Base-by-base conservation (phyloP, 2,329 filamentous ascomycete species). In the Aureobasidium sp. region DNA sequence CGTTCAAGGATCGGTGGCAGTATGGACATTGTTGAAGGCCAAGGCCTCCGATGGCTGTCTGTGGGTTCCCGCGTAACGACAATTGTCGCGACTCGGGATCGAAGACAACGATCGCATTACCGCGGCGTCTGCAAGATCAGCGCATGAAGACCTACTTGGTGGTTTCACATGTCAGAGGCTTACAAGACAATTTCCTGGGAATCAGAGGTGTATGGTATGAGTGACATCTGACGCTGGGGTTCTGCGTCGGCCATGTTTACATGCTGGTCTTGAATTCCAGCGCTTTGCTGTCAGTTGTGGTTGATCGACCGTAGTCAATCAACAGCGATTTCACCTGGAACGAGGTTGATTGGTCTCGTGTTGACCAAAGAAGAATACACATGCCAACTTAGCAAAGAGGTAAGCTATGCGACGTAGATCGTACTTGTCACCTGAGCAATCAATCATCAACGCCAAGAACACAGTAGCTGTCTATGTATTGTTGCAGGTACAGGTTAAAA, bases 51-150 rank as follows among this genome's bases (percentile, higher is more conserved):
- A 92, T 70, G 34, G 76, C 78, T 64, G 81, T 75, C 63, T 75
- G 75, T 26, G 82, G 78, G 39, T 82, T 79, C 68, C 82, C 86
- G 65, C 89, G 87, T 57, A 97, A 88, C 68, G 91, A 90, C 66
- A 99, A 85, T 69, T 92, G 89, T 66, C 87, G 88, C 7, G 92
- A 96, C 34, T 85, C 82, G 51, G 87, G 89, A 76, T 99, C 93
- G 71, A 90, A 92, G 41, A 97, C 87, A 48, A 99, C 94, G 63
- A 99, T 87, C 26, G 92, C 88, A 77, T 96, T 91, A 71, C 90
- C 89, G 74, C 97, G 92, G 65, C 93, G 94, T 59, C 94, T 97
- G 37, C 7, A 46, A 27, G 43, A 34, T 43, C 67, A 36, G 43
- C 61, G 50, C 29, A 53, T 62, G 56, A 15, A 36, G 39, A 47